Conservation (phyloP, 148 eudicot genomes). For the Rhododendron molle region DNA sequence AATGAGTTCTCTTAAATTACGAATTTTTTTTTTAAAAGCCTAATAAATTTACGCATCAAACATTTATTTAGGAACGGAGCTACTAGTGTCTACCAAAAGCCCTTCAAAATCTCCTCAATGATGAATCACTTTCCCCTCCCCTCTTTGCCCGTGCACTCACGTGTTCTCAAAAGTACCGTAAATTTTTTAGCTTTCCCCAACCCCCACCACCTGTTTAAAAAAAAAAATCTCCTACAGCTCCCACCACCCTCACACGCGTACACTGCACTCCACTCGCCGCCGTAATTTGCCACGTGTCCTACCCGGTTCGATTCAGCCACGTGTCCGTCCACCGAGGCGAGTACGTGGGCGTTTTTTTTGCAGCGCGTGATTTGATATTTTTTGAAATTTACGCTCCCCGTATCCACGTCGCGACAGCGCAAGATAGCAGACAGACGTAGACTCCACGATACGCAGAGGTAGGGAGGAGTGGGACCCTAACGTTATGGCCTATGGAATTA, state of each 20-base stretch:
- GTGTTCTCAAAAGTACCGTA: constrained; percentile 15
- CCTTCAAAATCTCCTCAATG: neutral
- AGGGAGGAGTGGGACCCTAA: neutral
- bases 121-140: neutral
- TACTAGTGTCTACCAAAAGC: neutral
- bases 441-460: constrained; percentile 19
- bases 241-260: neutral
- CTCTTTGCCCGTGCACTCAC: neutral
- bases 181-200: neutral
- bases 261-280: neutral
- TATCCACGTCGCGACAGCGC: constrained; percentile 25
- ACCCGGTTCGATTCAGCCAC: neutral
- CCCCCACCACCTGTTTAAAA: neutral
- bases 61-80: no score
- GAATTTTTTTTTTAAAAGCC: no score
- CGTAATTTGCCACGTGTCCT: neutral
- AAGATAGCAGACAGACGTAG: constrained; percentile 27
- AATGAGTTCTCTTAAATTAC: no score
- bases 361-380: neutral
- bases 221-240: neutral
- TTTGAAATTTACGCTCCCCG: neutral
- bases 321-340: neutral
- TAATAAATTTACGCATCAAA: no score
- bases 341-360: neutral
- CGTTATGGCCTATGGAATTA: no score